Base-by-base conservation (phyloP, 2,329 filamentous ascomycete species). In the Monilinia polystroma region DNA sequence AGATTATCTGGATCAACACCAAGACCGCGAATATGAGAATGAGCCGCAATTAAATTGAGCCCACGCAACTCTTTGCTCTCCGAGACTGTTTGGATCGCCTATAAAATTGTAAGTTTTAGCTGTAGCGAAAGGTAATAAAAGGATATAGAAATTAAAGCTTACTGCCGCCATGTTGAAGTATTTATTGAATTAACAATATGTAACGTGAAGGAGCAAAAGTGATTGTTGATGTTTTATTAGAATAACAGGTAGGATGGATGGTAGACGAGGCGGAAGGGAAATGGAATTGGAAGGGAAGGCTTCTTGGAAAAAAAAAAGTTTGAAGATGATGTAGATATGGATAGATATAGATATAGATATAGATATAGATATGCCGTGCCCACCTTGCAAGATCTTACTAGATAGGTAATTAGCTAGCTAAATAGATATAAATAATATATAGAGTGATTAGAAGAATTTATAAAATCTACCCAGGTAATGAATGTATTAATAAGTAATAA, bases 1-100 rank as follows among this genome's bases (percentile, higher is more conserved):
- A 99, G 84, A 8, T 92, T 95, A 76, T 96, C 93, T 68, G 88
- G 82, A 82, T 98, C 93, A 74, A 99, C 93, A 71, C 95, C 95
- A 43, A 99, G 87, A 58, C 95, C 95, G 75, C 93, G 91, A 76
- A 99, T 97, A 80, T 99, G 95, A 67, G 95, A 99, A 82, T 99
- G 95, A 68, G 95, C 94, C 69, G 95, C 95, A 79, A 99, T 96
- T 80, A 99, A 90, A 80, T 97, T 98, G 77, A 99, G 88, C 71
- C 93, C 93, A 74, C 93, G 90, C 77, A 98, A 90, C 86, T 98
- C 94, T 81, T 95, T 97, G 80, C 87, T 91, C 84, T 98, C 94
- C 77, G 93, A 91, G 79, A 98, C 88, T 75, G 95, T 98, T 68
- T 87, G 87, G 74, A 92, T 91, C 76, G 81, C 80, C 85, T 87